Evolutionary conservation across 495 filamentous ascomycete species (phyloP).

Genomic region (Aspergillus asperescens): DNA sequence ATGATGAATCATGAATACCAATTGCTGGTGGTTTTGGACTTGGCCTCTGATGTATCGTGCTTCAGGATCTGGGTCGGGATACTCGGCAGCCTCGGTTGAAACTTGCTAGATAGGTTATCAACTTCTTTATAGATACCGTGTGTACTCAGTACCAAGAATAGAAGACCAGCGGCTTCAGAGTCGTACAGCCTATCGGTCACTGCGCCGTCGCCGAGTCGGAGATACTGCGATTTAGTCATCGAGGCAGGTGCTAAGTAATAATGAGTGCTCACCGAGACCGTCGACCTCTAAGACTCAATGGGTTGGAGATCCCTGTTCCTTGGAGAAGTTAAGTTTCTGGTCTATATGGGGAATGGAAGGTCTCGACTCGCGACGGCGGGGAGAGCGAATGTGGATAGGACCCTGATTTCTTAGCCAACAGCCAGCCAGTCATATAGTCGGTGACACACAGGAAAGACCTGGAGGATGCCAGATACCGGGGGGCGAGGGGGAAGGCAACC

Average conservation of each 20-base stretch:
- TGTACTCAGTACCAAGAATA: slow-evolving; percentile 1
- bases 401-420: not conserved
- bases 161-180: not conserved
- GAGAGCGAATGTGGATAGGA: not conserved
- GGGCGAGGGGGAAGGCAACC: not conserved
- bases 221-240: not conserved
- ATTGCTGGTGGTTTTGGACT: not conserved
- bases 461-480: not conserved
- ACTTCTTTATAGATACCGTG: not conserved
- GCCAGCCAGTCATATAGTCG: not conserved
- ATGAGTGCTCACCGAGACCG: not conserved
- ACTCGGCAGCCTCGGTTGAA: not conserved
- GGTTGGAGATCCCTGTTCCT: not conserved
- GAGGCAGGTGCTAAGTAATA: not conserved
- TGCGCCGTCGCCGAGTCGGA: not conserved
- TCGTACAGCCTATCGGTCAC: not conserved
- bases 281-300: not conserved
- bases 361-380: not conserved
- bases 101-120: not conserved
- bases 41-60: not conserved
- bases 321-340: not conserved
- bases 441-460: not conserved
- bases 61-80: not conserved
- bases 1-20: too few species aligned
- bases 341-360: not conserved